Conservation (phyloP, 495 filamentous ascomycete species). For the Lepidopterella palustris region DNA sequence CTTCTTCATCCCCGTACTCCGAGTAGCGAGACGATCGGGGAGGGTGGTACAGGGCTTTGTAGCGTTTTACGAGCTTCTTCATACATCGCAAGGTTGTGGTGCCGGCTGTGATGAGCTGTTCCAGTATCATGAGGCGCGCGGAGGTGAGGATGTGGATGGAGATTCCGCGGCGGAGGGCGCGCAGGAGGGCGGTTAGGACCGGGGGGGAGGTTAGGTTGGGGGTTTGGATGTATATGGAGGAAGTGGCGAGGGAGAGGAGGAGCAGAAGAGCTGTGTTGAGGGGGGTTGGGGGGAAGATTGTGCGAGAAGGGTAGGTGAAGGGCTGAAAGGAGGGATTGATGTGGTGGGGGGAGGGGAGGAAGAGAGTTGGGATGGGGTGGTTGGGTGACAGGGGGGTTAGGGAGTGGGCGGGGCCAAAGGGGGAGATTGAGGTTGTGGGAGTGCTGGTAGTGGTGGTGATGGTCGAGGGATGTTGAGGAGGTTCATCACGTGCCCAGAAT, state of each 20-base stretch:
- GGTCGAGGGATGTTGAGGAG: conserved; percentile 33
- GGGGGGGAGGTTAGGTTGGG: conserved; percentile 62
- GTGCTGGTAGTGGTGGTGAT: conserved; percentile 52
- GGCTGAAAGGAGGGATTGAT: conserved; percentile 48
- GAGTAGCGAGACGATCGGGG: neutral
- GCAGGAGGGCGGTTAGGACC: conserved; percentile 49
- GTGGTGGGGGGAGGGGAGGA: conserved; percentile 66
- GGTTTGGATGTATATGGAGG: conserved; percentile 57
- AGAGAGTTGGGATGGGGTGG: conserved; percentile 40
- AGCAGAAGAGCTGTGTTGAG: conserved; percentile 57
- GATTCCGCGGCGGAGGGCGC: conserved; percentile 49
- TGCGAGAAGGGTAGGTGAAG: conserved; percentile 40
- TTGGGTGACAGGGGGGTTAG: too few relatives aligned
- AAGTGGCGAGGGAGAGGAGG: conserved; percentile 46
- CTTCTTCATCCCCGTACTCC: conserved; percentile 11
- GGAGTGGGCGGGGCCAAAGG: neutral
- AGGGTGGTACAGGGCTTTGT: conserved; percentile 30
- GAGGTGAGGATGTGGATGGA: conserved; percentile 58
- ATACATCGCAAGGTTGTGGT: conserved; percentile 57
- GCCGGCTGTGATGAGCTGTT: conserved; percentile 65
- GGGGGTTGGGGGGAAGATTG: conserved; percentile 53
- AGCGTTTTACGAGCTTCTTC: conserved; percentile 45
- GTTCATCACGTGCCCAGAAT: conserved; percentile 42
- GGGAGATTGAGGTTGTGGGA: neutral
- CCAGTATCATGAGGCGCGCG: conserved; percentile 61